Percentiles rank a stretch among this genome's conserved stretches.
Evolutionary conservation across 2,329 filamentous ascomycete species (phyloP).

Genomic region (Botrytis galanthina): DNA sequence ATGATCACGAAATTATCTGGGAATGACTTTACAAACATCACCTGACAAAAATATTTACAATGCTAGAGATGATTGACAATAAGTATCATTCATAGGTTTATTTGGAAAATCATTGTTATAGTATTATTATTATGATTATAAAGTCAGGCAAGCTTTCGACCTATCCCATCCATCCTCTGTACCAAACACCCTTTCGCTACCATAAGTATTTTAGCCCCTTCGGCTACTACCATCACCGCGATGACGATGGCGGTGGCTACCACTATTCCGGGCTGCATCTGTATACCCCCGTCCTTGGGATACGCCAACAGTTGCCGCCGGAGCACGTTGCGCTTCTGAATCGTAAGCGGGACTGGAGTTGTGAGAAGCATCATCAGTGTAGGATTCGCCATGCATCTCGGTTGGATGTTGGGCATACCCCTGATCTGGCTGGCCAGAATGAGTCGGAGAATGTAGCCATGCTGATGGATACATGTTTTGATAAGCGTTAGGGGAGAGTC

Average conservation of each 20-base stretch:
- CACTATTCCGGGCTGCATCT: neutral
- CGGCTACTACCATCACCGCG: neutral
- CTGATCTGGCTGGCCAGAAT: neutral
- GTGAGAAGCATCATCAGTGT: neutral
- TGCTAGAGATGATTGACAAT: neutral
- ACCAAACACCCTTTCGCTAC: neutral
- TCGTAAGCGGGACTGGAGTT: neutral
- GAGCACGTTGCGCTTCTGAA: neutral
- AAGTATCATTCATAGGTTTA: neutral
- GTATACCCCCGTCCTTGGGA: neutral
- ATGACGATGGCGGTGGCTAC: accelerated
- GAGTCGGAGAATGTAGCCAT: neutral
- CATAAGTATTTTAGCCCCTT: neutral
- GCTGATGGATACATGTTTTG: neutral
- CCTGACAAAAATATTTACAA: neutral
- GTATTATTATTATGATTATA: neutral
- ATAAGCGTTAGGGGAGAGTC: neutral
- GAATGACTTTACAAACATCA: neutral
- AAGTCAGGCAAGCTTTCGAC: neutral
- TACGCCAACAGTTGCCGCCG: neutral
- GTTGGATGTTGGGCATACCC: neutral
- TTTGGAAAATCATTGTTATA: neutral
- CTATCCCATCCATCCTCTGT: neutral
- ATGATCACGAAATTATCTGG: neutral
- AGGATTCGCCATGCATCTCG: neutral